These are phyloP conservation scores for Ceratocystis papillata DNA, from an alignment of 2,329 filamentous ascomycete genomes.

Conservation along the genomic window DNA sequence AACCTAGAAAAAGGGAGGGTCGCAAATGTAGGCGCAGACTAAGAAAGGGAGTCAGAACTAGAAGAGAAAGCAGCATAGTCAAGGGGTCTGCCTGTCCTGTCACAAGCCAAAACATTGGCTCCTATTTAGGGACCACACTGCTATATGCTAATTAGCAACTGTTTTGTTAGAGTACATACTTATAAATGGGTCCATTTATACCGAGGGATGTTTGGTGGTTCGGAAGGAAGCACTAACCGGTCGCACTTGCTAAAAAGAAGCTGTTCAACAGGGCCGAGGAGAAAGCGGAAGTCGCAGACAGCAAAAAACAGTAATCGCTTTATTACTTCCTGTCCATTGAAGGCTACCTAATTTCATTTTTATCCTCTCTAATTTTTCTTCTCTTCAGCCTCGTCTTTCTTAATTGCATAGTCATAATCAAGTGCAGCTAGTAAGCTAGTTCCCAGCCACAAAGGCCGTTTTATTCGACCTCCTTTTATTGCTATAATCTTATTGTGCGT, in stretches of 20 bases:
- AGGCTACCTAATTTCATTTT: not conserved
- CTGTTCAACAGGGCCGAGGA: not conserved
- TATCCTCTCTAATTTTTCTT: not conserved
- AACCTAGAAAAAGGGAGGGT: too few relatives aligned
- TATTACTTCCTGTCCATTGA: not conserved
- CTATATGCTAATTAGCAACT: not conserved
- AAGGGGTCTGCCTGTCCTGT: not conserved
- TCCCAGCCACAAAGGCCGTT: not conserved
- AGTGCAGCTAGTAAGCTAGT: not conserved
- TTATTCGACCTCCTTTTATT: not conserved
- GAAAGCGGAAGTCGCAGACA: not conserved
- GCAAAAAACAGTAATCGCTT: not conserved
- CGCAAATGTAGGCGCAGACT: not conserved
- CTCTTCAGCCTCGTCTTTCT: not conserved
- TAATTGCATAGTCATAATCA: not conserved
- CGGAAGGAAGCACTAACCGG: not conserved
- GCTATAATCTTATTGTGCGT: not conserved
- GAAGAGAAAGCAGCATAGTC: conserved; percentile 6
- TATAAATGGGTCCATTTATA: conserved; percentile 8
- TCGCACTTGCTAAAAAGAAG: conserved; percentile 10
- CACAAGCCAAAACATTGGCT: conserved; percentile 10
- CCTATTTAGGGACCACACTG: not conserved
- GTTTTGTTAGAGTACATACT: not conserved
- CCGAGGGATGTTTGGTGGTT: conserved; percentile 1
- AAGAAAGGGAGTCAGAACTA: not conserved